Evolutionary conservation across 352 stramenopile genomes (phyloP).

Genomic region (Thraustochytrium striatum): DNA sequence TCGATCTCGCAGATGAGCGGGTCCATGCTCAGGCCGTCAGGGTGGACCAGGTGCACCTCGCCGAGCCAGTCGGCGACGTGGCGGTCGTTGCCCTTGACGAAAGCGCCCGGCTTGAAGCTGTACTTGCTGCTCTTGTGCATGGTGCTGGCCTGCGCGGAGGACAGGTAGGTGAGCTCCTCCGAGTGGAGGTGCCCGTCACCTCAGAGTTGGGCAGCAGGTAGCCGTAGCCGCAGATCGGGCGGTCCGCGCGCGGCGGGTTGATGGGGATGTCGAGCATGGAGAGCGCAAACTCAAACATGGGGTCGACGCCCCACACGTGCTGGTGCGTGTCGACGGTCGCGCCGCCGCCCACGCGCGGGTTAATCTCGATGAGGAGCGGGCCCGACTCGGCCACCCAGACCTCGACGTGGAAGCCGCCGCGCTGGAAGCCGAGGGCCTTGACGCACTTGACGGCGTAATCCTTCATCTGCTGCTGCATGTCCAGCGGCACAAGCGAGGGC

Average conservation of each 20-base stretch:
- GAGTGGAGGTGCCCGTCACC: neutral
- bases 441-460: constrained; percentile 12
- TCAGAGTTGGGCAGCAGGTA: constrained; percentile 1
- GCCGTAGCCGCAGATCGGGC: constrained; percentile 28
- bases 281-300: constrained; percentile 46
- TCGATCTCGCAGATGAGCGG: neutral
- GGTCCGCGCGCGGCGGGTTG: constrained; percentile 24
- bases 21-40: constrained; percentile 9
- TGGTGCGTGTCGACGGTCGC: constrained; percentile 35
- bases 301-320: constrained; percentile 39
- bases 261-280: constrained; percentile 46
- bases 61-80: constrained; percentile 34
- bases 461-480: constrained; percentile 9
- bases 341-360: constrained; percentile 49
- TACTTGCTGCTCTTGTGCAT: constrained; percentile 11
- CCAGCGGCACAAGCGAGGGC: constrained; percentile 7
- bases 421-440: constrained; percentile 26
- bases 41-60: constrained; percentile 37
- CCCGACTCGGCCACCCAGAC: constrained; percentile 17
- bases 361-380: constrained; percentile 47
- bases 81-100: constrained; percentile 14
- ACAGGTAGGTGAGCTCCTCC: neutral
- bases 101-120: constrained; percentile 15
- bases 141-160: neutral
- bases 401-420: constrained; percentile 48